These are phyloP conservation scores for Penicillium sp. DNA, from an alignment of 2,329 filamentous ascomycete genomes.

Conservation along the genomic window DNA sequence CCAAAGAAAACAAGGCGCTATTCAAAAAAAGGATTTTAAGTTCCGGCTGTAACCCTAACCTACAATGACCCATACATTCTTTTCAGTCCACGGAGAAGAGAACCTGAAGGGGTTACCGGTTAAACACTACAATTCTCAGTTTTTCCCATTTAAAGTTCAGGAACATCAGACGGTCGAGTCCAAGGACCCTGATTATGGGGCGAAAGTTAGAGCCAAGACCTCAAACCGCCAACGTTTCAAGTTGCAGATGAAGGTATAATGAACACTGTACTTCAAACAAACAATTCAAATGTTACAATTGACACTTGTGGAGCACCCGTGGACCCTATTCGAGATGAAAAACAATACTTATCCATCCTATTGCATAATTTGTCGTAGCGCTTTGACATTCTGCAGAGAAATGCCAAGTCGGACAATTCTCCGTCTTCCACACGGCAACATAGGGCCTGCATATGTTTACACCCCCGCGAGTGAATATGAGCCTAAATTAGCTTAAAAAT, in stretches of 20 bases:
- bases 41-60: not conserved
- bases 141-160: not conserved
- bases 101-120: not conserved
- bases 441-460: not conserved
- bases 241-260: not conserved
- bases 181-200: not conserved
- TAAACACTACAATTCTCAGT: no score
- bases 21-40: not conserved
- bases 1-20: conserved; percentile 5
- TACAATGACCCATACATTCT: not conserved
- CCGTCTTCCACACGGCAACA: not conserved
- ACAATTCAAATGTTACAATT: not conserved
- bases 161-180: not conserved
- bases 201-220: not conserved
- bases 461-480: not conserved
- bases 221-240: not conserved
- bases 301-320: not conserved
- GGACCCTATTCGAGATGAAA: not conserved
- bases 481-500: not conserved
- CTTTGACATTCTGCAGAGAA: not conserved
- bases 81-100: not conserved
- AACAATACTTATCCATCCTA: not conserved
- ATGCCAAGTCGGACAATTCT: not conserved
- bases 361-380: not conserved
- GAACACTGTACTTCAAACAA: not conserved